Evolutionary conservation across 495 filamentous ascomycete species (phyloP).

Genomic region (Neurospora tetrasperma): DNA sequence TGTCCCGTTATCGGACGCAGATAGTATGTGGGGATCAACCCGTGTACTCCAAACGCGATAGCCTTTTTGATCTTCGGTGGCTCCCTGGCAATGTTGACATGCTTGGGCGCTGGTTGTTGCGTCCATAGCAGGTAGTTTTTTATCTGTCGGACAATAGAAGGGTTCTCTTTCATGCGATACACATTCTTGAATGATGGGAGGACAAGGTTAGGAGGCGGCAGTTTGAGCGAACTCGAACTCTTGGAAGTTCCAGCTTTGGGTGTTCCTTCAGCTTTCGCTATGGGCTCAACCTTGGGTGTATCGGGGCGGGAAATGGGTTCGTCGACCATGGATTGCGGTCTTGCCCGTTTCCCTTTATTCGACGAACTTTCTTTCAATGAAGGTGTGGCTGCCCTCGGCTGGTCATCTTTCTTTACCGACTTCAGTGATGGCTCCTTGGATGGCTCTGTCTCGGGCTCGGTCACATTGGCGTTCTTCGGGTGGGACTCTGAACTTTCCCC

Average conservation of each 20-base stretch:
- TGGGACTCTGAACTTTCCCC: slow-evolving; percentile 53
- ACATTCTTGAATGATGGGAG: slow-evolving; percentile 59
- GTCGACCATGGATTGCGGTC: slow-evolving; percentile 37
- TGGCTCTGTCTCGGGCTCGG: slow-evolving; percentile 35
- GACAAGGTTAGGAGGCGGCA: slow-evolving; percentile 48
- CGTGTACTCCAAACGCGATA: slow-evolving; percentile 88
- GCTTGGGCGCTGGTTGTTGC: slow-evolving; percentile 50
- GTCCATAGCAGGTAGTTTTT: slow-evolving; percentile 53
- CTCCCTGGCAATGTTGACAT: slow-evolving; percentile 62
- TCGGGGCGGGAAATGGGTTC: slow-evolving; percentile 24
- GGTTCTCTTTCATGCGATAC: slow-evolving; percentile 54
- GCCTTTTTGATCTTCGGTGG: slow-evolving; percentile 68
- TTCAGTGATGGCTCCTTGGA: slow-evolving; percentile 28
- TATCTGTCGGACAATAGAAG: slow-evolving; percentile 63
- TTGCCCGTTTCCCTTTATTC: slow-evolving; percentile 40
- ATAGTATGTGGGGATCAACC: slow-evolving; percentile 79
- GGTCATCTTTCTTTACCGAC: slow-evolving; percentile 18
- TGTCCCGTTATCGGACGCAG: slow-evolving; percentile 84
- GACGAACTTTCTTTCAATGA: slow-evolving; percentile 17
- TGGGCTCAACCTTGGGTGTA: slow-evolving; percentile 27
- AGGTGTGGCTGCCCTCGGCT: slow-evolving; percentile 11
- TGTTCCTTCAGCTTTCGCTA: slow-evolving; percentile 14
- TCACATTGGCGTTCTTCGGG: slow-evolving; percentile 50
- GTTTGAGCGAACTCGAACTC: slow-evolving; percentile 25
- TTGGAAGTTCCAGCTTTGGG: slow-evolving; percentile 16